Conservation (phyloP, 208 protist species). For the Wallacemonas rigidus region DNA sequence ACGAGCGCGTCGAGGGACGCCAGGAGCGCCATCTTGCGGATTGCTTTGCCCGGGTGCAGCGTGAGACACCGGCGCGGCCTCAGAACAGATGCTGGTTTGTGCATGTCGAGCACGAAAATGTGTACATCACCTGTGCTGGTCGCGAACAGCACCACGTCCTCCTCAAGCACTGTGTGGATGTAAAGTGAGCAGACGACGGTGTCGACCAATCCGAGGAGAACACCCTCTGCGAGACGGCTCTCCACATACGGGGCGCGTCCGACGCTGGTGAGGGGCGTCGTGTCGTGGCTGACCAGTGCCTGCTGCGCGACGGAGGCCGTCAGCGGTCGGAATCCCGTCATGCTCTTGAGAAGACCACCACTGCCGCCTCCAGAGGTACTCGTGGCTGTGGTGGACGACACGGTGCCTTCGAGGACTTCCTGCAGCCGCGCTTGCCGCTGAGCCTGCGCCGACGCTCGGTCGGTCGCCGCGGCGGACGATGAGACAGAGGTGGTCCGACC, state of each 20-base stretch:
- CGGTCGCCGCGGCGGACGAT: neutral
- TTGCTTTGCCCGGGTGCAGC: conserved; percentile 36
- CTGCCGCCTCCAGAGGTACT: neutral
- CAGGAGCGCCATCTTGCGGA: conserved; percentile 78
- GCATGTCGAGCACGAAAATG: conserved; percentile 51
- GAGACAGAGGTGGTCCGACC: neutral
- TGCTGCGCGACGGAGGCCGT: conserved; percentile 37
- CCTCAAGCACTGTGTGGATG: conserved; percentile 50
- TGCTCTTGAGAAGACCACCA: conserved; percentile 6
- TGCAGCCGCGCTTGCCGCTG: neutral
- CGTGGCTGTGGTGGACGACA: neutral
- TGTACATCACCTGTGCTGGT: conserved; percentile 62
- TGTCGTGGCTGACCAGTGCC: conserved; percentile 39
- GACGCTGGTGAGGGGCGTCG: conserved; percentile 37
- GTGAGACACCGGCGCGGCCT: conserved; percentile 38
- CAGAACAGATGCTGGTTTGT: conserved; percentile 35
- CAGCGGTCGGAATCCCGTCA: conserved; percentile 13
- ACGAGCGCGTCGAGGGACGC: conserved; percentile 59
- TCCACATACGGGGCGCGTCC: conserved; percentile 60
- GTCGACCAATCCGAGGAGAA: conserved; percentile 67
- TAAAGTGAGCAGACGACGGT: conserved; percentile 55
- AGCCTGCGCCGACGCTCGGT: neutral
- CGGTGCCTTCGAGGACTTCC: too few relatives aligned
- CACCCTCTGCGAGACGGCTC: conserved; percentile 60
- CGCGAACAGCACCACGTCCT: conserved; percentile 76